Base-by-base conservation (phyloP, 306 rosid genomes). In the Gynostemma pentaphyllum region DNA sequence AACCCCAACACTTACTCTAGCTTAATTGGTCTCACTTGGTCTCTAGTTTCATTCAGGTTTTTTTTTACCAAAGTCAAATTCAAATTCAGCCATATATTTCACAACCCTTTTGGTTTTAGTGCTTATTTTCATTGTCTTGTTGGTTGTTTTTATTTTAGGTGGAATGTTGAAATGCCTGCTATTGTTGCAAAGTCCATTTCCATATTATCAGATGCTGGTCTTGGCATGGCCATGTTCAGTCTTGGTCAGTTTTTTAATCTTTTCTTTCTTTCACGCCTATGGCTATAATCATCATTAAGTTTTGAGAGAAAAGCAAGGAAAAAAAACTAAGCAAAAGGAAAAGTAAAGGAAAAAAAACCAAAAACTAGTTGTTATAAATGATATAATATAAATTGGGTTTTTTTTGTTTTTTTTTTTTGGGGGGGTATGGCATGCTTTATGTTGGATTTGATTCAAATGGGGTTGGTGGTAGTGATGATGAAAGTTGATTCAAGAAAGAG, bases 201-300 rank as follows among this genome's bases (percentile, higher is more conserved):
- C 26, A 90, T 90, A 46, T 70, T 87, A 74, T 90, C 97, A 37
- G 97, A 90, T 75, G 97, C 97, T 23, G 97, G 95, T 48, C 95
- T 90, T 26, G 97, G 97, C 71, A 90, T 90, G 95, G 94, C 97
- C 73, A 90, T 90, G 97, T 87, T 90, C 80, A 90, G 97, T 78
- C 97, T 90, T 16, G 97, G 97, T 90, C 69, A 78, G 95, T 8
- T 66, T 26, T 34, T 14, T 2, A 15, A 29, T 7, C 63, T 2
- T 32, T 16, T 18, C 8, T 40, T 24, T 41, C 0, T n/a, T 23
- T 21, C 9, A 34, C 39, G 1, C 39, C 39, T 34, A 4, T 9
- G n/a, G n/a, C n/a, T n/a, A n/a, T 9, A 1, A 34, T 34, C 39
- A 2, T 2, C 39, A 2, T 34, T 9, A 9, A 34, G 39, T 6